Evolutionary conservation across 2,329 filamentous ascomycete species (phyloP).

Genomic region (Raffaelea deltoideospora): DNA sequence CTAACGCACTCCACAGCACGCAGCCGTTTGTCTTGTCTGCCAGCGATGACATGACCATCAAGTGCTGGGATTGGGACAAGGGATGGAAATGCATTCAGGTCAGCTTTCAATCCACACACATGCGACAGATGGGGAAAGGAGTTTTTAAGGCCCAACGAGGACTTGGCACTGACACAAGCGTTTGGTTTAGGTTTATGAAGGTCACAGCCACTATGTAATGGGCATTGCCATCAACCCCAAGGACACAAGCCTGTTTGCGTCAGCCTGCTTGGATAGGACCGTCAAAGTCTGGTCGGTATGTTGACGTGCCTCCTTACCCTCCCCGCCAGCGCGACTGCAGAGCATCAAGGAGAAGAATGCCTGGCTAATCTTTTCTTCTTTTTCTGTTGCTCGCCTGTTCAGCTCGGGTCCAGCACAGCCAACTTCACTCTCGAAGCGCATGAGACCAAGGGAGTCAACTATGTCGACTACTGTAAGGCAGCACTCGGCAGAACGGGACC

Average conservation of each 20-base stretch:
- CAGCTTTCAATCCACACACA: not conserved
- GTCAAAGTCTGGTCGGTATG: conserved; percentile 44
- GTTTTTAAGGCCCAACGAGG: too few relatives aligned
- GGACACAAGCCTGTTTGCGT: conserved; percentile 82
- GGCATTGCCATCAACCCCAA: conserved; percentile 94
- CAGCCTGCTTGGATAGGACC: conserved; percentile 87
- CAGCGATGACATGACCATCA: conserved; percentile 97
- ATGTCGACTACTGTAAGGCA: conserved; percentile 61
- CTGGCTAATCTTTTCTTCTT: too few relatives aligned
- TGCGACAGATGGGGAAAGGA: too few relatives aligned
- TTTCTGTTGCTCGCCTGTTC: not conserved
- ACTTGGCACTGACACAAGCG: not conserved
- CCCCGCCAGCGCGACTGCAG: too few relatives aligned
- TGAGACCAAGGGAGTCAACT: conserved; percentile 94
- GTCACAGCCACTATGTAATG: conserved; percentile 91
- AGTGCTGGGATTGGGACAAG: conserved; percentile 98
- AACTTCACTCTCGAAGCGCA: conserved; percentile 97
- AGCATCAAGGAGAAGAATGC: too few relatives aligned
- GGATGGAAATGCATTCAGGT: conserved; percentile 91
- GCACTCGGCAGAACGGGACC: too few relatives aligned
- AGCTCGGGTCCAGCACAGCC: conserved; percentile 76
- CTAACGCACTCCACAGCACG: conserved; percentile 24
- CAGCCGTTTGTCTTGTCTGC: conserved; percentile 93
- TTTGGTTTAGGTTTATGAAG: conserved; percentile 53
- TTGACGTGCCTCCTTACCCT: not conserved